Evolutionary conservation across 2,329 filamentous ascomycete species (phyloP).

Genomic region (Lachnellula hyalina): DNA sequence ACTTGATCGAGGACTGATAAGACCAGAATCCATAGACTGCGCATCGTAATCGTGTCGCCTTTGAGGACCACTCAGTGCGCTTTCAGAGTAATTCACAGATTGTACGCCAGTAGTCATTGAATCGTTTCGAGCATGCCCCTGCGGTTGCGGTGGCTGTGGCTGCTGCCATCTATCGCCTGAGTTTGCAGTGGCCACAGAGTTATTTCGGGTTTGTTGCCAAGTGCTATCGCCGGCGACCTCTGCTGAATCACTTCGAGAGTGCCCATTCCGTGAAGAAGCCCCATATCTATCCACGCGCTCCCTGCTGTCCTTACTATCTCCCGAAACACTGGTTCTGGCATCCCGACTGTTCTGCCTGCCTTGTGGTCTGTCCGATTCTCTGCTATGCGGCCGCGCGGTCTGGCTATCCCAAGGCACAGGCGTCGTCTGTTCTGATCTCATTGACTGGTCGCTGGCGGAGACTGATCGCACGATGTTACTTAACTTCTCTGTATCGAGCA

Average conservation of each 20-base stretch:
- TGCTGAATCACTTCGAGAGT: conserved; percentile 69
- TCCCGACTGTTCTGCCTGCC: conserved; percentile 34
- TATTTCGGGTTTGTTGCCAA: too few species aligned
- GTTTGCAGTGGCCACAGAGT: too few species aligned
- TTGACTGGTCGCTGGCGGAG: conserved; percentile 54
- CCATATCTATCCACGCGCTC: conserved; percentile 44
- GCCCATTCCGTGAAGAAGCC: conserved; percentile 32
- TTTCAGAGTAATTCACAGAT: conserved; percentile 74
- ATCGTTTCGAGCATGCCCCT: conserved; percentile 64
- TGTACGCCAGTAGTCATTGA: conserved; percentile 74
- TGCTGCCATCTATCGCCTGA: too few species aligned
- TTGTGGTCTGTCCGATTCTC: conserved; percentile 34
- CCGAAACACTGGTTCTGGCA: conserved; percentile 22
- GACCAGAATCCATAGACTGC: conserved; percentile 87
- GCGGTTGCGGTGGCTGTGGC: too few species aligned
- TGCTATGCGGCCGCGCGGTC: conserved; percentile 49
- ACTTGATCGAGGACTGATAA: conserved; percentile 64
- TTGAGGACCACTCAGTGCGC: conserved; percentile 60
- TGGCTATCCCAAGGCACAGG: conserved; percentile 64
- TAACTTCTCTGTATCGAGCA: conserved; percentile 68
- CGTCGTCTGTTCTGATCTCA: conserved; percentile 44
- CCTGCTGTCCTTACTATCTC: conserved; percentile 28
- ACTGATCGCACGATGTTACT: conserved; percentile 86
- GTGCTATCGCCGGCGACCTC: conserved; percentile 56
- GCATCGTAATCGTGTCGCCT: conserved; percentile 91